These are phyloP conservation scores for Suillus brevipes DNA, from an alignment of 768 basidiomycete species.

Conservation along the genomic window DNA sequence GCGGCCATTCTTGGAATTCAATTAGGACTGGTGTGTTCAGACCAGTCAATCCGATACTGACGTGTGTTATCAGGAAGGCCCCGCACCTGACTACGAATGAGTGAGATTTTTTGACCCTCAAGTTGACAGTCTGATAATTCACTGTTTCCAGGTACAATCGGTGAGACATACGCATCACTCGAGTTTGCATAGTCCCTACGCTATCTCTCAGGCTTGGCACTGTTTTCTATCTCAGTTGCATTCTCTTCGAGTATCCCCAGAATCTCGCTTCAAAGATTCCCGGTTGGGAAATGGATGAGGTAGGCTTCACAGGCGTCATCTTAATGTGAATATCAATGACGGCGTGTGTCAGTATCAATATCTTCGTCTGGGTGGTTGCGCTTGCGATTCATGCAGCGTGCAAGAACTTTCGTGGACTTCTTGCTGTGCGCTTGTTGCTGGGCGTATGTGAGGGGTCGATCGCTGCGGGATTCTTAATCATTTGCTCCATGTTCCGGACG, in stretches of 20 bases:
- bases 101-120: slow-evolving; percentile 33
- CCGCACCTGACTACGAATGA: slow-evolving; percentile 61
- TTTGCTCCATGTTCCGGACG: neutral
- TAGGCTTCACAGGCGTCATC: neutral
- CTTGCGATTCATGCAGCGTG: neutral
- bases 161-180: slow-evolving; percentile 27
- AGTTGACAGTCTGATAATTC: neutral
- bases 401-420: neutral
- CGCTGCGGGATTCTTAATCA: neutral
- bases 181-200: neutral
- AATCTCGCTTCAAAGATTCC: neutral
- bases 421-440: neutral
- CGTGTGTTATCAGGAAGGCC: slow-evolving; percentile 40
- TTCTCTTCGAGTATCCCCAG: neutral
- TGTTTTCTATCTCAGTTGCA: neutral
- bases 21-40: slow-evolving; percentile 31
- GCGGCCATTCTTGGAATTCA: slow-evolving; percentile 64
- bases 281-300: neutral
- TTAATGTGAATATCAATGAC: neutral
- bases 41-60: neutral
- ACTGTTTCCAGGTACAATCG: slow-evolving; percentile 54
- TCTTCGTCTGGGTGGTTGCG: neutral
- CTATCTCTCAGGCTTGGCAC: neutral
- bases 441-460: neutral
- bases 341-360: neutral